Evolutionary conservation across 2,329 filamentous ascomycete genomes (phyloP).

Genomic region (Pezicula rhizophila): DNA sequence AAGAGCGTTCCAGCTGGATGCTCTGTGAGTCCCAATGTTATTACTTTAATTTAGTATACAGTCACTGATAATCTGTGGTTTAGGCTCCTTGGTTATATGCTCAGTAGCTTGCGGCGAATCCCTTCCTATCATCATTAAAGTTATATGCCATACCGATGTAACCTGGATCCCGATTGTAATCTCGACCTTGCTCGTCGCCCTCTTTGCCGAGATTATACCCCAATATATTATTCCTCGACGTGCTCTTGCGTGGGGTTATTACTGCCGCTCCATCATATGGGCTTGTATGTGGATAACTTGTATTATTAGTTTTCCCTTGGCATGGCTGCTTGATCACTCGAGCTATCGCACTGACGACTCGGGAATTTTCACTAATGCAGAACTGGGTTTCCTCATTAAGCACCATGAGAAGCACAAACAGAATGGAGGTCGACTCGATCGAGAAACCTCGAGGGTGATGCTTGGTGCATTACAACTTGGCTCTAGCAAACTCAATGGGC

Average conservation of each 20-base stretch:
- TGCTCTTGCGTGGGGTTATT: slow-evolving; percentile 20
- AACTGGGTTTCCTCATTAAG: slow-evolving; percentile 17
- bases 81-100: slow-evolving; percentile 21
- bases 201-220: slow-evolving; percentile 23
- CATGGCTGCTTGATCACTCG: slow-evolving; percentile 16
- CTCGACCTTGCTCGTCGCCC: slow-evolving; percentile 18
- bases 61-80: slow-evolving; percentile 1
- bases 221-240: slow-evolving; percentile 20
- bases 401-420: slow-evolving; percentile 18
- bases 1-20: slow-evolving; percentile 20
- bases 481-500: slow-evolving; percentile 10
- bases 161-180: slow-evolving; percentile 17
- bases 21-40: slow-evolving; percentile 12
- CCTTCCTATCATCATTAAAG: slow-evolving; percentile 20
- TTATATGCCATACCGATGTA: slow-evolving; percentile 7
- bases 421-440: slow-evolving; percentile 16
- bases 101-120: slow-evolving; percentile 19
- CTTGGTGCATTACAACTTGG: slow-evolving; percentile 21
- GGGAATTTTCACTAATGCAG: slow-evolving; percentile 16
- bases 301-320: slow-evolving; percentile 18
- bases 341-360: slow-evolving; percentile 3
- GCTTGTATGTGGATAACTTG: slow-evolving; percentile 20
- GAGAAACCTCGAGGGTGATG: slow-evolving; percentile 17
- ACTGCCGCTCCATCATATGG: slow-evolving; percentile 21
- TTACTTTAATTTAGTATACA: background rate